Evolutionary conservation across 2,329 filamentous ascomycete species (phyloP).

Genomic region (Botrytis cinerea): DNA sequence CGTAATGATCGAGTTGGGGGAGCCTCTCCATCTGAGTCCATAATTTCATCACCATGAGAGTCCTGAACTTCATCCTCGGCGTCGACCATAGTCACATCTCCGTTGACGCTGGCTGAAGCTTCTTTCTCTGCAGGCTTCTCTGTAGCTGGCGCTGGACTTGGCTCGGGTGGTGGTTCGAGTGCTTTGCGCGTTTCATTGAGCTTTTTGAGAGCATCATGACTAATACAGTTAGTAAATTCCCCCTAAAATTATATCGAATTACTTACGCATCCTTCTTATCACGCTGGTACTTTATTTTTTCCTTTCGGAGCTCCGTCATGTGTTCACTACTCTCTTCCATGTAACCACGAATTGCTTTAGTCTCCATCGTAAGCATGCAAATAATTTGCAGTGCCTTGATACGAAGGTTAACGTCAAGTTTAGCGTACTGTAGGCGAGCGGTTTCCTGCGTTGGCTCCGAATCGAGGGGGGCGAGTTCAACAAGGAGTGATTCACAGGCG

Average conservation of each 20-base stretch:
- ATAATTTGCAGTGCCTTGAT: slow-evolving; percentile 81
- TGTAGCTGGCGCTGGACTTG: slow-evolving; percentile 50
- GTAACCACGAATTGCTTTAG: slow-evolving; percentile 81
- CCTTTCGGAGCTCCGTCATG: slow-evolving; percentile 93
- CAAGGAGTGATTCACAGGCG: slow-evolving; percentile 76
- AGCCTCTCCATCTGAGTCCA: slow-evolving; percentile 70
- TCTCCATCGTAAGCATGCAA: slow-evolving; percentile 81
- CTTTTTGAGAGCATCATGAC: slow-evolving; percentile 68
- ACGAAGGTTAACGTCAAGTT: slow-evolving; percentile 80
- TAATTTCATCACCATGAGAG: slow-evolving; percentile 58
- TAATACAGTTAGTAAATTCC: slow-evolving; percentile 45
- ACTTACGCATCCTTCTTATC: slow-evolving; percentile 68
- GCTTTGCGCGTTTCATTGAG: slow-evolving; percentile 75
- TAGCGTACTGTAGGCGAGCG: slow-evolving; percentile 69
- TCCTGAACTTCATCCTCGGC: slow-evolving; percentile 63
- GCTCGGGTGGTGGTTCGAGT: slow-evolving; percentile 66
- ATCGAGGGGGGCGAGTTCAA: slow-evolving; percentile 77
- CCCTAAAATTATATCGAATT: background rate
- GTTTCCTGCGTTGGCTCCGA: slow-evolving; percentile 74
- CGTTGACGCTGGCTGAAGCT: slow-evolving; percentile 42
- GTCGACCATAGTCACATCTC: slow-evolving; percentile 63
- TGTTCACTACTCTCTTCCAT: slow-evolving; percentile 90
- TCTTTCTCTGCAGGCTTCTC: slow-evolving; percentile 13
- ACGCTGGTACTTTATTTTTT: slow-evolving; percentile 90
- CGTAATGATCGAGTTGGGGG: slow-evolving; percentile 58